Conservation (phyloP, 2,329 filamentous ascomycete species). For the Colletotrichum chrysophilum region DNA sequence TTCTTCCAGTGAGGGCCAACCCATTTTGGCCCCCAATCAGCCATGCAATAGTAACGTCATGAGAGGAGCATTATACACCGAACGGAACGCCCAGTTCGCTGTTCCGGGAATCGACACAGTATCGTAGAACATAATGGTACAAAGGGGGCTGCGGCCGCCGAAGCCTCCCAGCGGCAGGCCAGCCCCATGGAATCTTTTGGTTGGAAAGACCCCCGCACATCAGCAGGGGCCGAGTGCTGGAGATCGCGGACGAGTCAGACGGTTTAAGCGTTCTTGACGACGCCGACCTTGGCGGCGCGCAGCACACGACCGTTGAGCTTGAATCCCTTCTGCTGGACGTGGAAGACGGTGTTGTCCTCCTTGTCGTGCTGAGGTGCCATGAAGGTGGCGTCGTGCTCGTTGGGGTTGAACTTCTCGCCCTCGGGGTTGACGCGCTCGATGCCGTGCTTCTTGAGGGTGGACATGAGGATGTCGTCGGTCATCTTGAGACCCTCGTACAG, state of each 20-base stretch:
- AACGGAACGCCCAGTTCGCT: constrained; percentile 27
- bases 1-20: constrained; percentile 10
- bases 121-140: constrained; percentile 35
- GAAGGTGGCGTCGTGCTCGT: constrained; percentile 95
- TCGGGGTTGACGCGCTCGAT: constrained; percentile 86
- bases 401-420: constrained; percentile 91
- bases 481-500: constrained; percentile 92
- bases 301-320: constrained; percentile 88
- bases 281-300: constrained; percentile 93
- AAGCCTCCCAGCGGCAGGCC: neutral
- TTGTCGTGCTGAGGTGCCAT: constrained; percentile 87
- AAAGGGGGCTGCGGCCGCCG: constrained; percentile 25
- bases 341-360: constrained; percentile 89
- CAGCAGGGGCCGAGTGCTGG: neutral
- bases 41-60: constrained; percentile 36
- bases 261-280: constrained; percentile 78
- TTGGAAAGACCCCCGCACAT: neutral
- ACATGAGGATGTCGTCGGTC: constrained; percentile 89
- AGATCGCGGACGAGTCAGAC: neutral
- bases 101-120: constrained; percentile 19
- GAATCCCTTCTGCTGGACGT: constrained; percentile 95
- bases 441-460: constrained; percentile 91
- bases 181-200: neutral
- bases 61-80: constrained; percentile 52
- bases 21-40: constrained; percentile 10